Conservation (phyloP, 805 yeast genomes). For the Komagataella pastoris region DNA sequence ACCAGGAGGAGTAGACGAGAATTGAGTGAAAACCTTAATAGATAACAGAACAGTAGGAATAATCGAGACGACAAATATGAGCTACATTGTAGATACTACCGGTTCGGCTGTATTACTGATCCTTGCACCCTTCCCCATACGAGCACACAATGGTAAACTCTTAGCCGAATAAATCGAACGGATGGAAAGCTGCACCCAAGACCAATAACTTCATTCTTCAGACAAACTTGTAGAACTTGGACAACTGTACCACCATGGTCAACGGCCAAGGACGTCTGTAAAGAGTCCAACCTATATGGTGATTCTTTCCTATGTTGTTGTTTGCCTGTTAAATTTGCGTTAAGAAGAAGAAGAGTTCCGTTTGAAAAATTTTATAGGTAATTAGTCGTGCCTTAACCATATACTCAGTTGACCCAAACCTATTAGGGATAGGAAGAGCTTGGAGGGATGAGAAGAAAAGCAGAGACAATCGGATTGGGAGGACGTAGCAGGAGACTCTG, state of each 20-base stretch:
- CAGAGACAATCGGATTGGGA: neutral
- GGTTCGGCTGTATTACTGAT: slow-evolving; percentile 1
- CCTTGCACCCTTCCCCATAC: slow-evolving; percentile 4
- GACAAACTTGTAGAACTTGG: slow-evolving; percentile 1
- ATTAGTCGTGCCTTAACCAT: neutral
- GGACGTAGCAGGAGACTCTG: neutral
- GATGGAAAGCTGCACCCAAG: slow-evolving; percentile 5
- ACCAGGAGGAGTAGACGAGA: neutral
- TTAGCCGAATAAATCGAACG: slow-evolving; percentile 1
- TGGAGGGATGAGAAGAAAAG: neutral
- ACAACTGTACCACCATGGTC: slow-evolving; percentile 3
- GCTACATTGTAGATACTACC: neutral
- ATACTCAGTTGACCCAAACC: neutral
- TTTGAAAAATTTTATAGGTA: neutral
- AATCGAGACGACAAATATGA: neutral
- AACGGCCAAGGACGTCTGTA: slow-evolving; percentile 1
- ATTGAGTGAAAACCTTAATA: neutral
- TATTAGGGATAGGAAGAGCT: neutral
- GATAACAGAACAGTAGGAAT: too few relatives aligned
- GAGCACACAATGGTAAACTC: slow-evolving; percentile 4
- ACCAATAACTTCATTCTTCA: slow-evolving; percentile 2
- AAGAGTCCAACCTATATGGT: slow-evolving; percentile 1
- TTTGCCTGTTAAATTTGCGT: slow-evolving; percentile 3
- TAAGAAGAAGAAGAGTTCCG: neutral
- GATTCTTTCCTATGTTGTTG: slow-evolving; percentile 2